Percentiles rank a stretch among this genome's conserved stretches.
phyloP scores from a whole-genome alignment of 768 basidiomycete genomes.

The Tulasnella sp. region DNA sequence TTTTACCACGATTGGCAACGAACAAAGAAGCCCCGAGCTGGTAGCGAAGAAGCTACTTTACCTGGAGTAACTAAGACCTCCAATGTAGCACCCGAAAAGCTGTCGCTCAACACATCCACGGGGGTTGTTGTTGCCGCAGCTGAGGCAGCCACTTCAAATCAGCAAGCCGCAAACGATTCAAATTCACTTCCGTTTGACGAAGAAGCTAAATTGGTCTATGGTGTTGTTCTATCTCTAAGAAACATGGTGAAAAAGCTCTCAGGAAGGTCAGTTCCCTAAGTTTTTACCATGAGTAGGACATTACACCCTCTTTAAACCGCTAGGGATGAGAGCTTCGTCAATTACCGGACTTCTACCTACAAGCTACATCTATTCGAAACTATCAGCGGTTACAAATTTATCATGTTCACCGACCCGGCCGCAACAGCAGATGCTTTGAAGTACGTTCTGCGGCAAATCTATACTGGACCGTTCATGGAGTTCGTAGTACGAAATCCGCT shows the following conservation, averaged over 20 bases:
- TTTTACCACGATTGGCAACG: constrained; percentile 97
- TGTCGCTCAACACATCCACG: constrained; percentile 48
- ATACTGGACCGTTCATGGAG: constrained; percentile 87
- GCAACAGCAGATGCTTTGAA: constrained; percentile 61
- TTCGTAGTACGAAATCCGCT: constrained; percentile 90
- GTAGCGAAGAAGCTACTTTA: constrained; percentile 52
- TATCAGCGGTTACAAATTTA: constrained; percentile 82
- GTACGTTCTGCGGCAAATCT: constrained; percentile 73
- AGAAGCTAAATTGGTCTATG: constrained; percentile 94
- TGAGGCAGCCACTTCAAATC: constrained; percentile 11
- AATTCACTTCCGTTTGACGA: constrained; percentile 82
- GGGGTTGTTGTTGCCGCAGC: constrained; percentile 50
- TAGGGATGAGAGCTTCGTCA: constrained; percentile 84
- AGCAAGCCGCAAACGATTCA: background rate
- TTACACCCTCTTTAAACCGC: background rate
- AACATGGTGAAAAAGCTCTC: constrained; percentile 95
- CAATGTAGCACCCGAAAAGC: constrained; percentile 40
- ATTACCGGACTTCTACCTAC: constrained; percentile 84
- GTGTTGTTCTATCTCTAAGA: constrained; percentile 77
- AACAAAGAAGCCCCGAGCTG: constrained; percentile 55
- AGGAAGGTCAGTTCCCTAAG: constrained; percentile 44
- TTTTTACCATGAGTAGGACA: background rate
- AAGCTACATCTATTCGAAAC: constrained; percentile 91
- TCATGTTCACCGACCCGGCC: constrained; percentile 76
- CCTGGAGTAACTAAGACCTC: constrained; percentile 70